phyloP scores from a whole-genome alignment of 352 stramenopile genomes.

The Globisporangium spiculum region DNA sequence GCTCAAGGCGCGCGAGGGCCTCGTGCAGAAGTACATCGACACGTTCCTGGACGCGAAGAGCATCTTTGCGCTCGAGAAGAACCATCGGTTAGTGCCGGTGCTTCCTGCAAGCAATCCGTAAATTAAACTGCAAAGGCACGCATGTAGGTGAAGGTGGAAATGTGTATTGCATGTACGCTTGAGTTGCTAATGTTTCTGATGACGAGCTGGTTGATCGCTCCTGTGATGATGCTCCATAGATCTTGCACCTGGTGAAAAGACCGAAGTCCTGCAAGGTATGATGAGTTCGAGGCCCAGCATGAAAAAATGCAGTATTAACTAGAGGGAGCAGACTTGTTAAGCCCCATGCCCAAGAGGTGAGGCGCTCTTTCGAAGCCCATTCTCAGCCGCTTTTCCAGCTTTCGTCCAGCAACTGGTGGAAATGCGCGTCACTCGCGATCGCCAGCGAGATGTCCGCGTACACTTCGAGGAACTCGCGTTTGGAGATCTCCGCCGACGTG shows the following conservation, averaged over 20 bases:
- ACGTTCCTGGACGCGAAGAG: constrained; percentile 76
- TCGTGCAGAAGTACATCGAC: constrained; percentile 75
- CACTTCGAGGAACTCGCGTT: constrained; percentile 62
- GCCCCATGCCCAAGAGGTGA: too few relatives aligned
- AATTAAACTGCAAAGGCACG: background rate
- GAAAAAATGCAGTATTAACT: too few relatives aligned
- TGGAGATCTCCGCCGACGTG: constrained; percentile 32
- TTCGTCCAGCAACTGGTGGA: constrained; percentile 63
- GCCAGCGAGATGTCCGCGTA: constrained; percentile 69
- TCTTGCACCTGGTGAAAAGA: too few relatives aligned
- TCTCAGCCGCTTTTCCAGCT: constrained; percentile 46
- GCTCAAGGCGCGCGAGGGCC: constrained; percentile 38
- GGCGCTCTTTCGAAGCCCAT: too few relatives aligned
- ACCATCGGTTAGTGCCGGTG: constrained; percentile 60
- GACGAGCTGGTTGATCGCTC: too few relatives aligned
- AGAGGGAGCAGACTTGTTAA: too few relatives aligned
- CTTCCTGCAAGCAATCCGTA: constrained; percentile 1
- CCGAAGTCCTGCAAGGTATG: too few relatives aligned
- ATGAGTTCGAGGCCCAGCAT: too few relatives aligned
- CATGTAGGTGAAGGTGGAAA: too few relatives aligned
- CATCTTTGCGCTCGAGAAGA: constrained; percentile 69
- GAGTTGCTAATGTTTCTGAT: too few relatives aligned
- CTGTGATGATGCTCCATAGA: too few relatives aligned
- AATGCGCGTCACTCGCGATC: constrained; percentile 56
- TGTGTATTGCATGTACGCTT: too few relatives aligned